Percentiles rank a stretch among this genome's conserved stretches.
Conservation (phyloP, 2,329 filamentous ascomycete genomes). For the Alternaria postmessia region DNA sequence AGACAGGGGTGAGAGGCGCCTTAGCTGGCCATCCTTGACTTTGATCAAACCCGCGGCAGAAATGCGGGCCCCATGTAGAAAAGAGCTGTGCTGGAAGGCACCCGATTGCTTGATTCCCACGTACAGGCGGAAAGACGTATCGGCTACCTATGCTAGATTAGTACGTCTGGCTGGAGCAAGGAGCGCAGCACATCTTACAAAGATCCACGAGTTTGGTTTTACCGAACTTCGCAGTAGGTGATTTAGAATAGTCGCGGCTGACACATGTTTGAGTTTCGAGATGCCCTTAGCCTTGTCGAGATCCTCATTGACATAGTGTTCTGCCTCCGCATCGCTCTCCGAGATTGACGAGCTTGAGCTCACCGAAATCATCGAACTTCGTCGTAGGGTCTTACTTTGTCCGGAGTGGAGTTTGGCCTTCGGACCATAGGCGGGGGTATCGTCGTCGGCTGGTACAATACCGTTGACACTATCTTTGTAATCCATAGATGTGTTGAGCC, state of each 20-base stretch:
- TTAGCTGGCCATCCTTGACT: slow-evolving; percentile 81
- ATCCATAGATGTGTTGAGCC: slow-evolving; percentile 77
- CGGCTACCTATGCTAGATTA: slow-evolving; percentile 62
- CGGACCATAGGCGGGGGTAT: slow-evolving; percentile 53
- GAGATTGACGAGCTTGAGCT: slow-evolving; percentile 51
- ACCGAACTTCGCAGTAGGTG: slow-evolving; percentile 80
- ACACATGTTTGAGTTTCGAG: slow-evolving; percentile 71
- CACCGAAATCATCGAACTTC: slow-evolving; percentile 34
- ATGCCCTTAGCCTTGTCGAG: slow-evolving; percentile 68
- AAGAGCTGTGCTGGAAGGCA: slow-evolving; percentile 90
- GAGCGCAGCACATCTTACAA: slow-evolving; percentile 58
- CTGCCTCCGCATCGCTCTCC: slow-evolving; percentile 67
- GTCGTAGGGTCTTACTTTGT: slow-evolving; percentile 32
- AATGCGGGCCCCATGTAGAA: slow-evolving; percentile 83
- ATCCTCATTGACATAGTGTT: slow-evolving; percentile 71
- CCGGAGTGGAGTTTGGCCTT: slow-evolving; percentile 34
- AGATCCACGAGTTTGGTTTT: slow-evolving; percentile 92
- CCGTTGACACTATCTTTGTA: slow-evolving; percentile 82
- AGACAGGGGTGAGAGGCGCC: slow-evolving; percentile 70
- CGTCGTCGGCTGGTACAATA: slow-evolving; percentile 55
- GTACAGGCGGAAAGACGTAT: slow-evolving; percentile 84
- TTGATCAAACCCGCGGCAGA: slow-evolving; percentile 85
- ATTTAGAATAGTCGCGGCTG: slow-evolving; percentile 77
- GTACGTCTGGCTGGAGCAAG: neutral
- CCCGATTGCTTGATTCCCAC: slow-evolving; percentile 90